Evolutionary conservation across 2,329 filamentous ascomycete genomes (phyloP), one percentile per base, ranked within the genome.

Genomic region (Epichloe sylvatica): DNA sequence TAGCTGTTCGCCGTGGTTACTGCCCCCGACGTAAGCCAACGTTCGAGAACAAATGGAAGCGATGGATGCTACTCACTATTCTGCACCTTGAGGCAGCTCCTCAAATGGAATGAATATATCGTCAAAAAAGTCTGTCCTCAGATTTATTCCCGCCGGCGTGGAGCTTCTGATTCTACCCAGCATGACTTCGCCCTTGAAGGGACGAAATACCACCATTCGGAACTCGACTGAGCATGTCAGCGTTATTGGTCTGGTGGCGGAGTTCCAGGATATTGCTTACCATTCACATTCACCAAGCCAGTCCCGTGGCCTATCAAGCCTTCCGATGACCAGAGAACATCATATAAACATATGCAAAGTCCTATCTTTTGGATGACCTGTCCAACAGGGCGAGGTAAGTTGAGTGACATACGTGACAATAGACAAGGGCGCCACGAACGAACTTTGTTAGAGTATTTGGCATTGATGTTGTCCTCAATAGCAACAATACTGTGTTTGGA

Each of bases 391-490:
- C 50, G 19, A 54, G 43, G 42, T 43, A 44, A 15, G 44, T 47
- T 51, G 37, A 39, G 47, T 12, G 33, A 1, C 13, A 19, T 6
- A 25, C 1, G n/a, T 2, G 19, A 35, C 6, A 19, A 12, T 8
- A 39, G 12, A 11, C 17, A 25, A 4, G 2, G 45, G 8, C 12
- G 21, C 6, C 34, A 21, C 45, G 15, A 2, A 25, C 57, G 41
- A 49, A 87, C 84, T 68, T 91, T 92, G 70, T 98, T 96, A 52
- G 91, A 82, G 67, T 96, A 98, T 69, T 98, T 98, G 55, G 82
- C 77, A 65, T 98, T 97, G 70, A 98, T 92, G 60, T 92, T 92
- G 70, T 98, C 90, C 68, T 96, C 89, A 55, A 98, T 87, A 1
- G 89, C 88, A 54, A 89, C 78, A 34, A 80, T 77, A 61, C 86